Evolutionary conservation across 805 yeast species (phyloP).

Genomic region (Diddensiella santjacobensis): DNA sequence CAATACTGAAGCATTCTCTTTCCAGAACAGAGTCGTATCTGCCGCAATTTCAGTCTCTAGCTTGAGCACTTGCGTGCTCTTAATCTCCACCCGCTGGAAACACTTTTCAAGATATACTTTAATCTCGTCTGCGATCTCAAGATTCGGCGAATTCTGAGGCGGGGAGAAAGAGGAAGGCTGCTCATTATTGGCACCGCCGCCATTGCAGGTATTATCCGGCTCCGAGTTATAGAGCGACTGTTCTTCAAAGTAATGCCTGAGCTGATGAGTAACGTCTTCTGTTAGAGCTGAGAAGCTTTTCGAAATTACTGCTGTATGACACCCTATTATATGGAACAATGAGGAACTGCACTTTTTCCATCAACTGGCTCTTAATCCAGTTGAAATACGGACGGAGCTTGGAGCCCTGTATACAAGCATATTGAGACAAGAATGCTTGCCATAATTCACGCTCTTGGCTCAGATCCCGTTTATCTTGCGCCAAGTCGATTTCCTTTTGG

Average conservation of each 20-base stretch:
- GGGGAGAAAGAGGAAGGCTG: neutral
- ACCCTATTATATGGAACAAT: neutral
- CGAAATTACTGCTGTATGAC: neutral
- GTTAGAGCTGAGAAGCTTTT: neutral
- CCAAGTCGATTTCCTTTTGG: neutral
- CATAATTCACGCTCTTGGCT: neutral
- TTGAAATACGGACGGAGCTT: neutral
- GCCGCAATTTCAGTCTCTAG: neutral
- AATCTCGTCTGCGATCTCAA: neutral
- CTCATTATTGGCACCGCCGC: neutral
- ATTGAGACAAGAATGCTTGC: neutral
- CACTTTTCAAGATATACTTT: neutral
- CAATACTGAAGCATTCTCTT: neutral
- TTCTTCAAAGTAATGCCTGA: neutral
- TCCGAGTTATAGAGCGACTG: neutral
- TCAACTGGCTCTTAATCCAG: neutral
- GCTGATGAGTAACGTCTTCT: neutral
- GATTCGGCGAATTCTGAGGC: neutral
- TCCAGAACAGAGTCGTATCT: neutral
- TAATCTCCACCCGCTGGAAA: neutral
- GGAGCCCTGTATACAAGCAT: neutral
- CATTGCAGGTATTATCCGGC: neutral
- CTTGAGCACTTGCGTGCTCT: neutral
- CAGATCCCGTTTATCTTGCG: neutral
- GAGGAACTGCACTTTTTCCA: neutral